phyloP scores from a whole-genome alignment of 768 basidiomycete genomes.

The Hypsizygus marmoreus region DNA sequence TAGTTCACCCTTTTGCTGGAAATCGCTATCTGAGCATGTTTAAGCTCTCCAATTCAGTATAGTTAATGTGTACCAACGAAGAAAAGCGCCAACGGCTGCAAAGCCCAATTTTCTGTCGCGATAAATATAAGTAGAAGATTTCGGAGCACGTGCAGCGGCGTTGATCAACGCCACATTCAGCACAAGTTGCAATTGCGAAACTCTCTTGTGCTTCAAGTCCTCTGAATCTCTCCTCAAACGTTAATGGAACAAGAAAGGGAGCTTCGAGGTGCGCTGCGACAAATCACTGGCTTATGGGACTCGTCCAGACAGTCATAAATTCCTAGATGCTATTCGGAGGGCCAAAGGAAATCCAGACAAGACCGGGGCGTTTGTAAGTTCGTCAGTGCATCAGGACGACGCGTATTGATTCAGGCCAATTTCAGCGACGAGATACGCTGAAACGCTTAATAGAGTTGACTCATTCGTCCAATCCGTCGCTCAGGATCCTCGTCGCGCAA shows the following conservation, averaged over 20 bases:
- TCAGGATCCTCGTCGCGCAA: constrained; percentile 60
- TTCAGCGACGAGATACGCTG: constrained; percentile 54
- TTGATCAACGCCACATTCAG: constrained; percentile 7
- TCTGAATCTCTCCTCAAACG: constrained; percentile 27
- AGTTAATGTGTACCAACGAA: too few relatives aligned
- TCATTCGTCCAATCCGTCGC: constrained; percentile 43
- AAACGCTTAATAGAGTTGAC: constrained; percentile 55
- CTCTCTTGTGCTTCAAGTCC: constrained; percentile 9
- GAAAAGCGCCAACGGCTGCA: too few relatives aligned
- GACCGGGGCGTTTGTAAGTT: constrained; percentile 40
- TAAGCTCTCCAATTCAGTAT: too few relatives aligned
- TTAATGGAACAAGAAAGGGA: constrained; percentile 42
- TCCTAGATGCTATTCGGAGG: constrained; percentile 41
- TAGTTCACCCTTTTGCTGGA: too few relatives aligned
- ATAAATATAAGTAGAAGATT: background rate
- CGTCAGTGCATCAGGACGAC: background rate
- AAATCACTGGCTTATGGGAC: too few relatives aligned
- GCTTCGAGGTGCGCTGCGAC: constrained; percentile 32
- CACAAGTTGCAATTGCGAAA: background rate
- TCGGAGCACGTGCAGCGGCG: constrained; percentile 1
- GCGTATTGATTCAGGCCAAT: constrained; percentile 3
- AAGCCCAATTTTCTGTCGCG: too few relatives aligned
- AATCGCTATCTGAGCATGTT: too few relatives aligned
- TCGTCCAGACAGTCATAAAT: background rate
- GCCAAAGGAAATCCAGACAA: constrained; percentile 41